Evolutionary conservation across 371 early-diverging fungal species (phyloP).

Genomic region (Paramicrosporidium saccamoebae): DNA sequence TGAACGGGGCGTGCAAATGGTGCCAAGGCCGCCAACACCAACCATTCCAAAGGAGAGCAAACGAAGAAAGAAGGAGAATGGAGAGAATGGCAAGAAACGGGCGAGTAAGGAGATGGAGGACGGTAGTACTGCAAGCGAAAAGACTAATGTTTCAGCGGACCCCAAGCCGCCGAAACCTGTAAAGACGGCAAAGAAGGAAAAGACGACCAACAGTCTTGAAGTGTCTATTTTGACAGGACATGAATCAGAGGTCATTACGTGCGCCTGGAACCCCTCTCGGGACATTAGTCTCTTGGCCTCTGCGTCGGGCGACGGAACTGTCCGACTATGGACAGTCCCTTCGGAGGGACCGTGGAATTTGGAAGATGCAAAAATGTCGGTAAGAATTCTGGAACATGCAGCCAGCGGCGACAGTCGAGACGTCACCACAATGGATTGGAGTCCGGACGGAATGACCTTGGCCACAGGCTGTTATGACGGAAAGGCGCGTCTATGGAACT

Average conservation of each 20-base stretch:
- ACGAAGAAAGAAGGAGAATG: too few species aligned
- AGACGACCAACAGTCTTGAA: constrained; percentile 2
- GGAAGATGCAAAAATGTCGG: constrained; percentile 1
- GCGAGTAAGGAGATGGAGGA: not conserved
- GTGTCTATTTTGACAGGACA: constrained; percentile 19
- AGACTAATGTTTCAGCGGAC: too few species aligned
- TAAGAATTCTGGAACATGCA: constrained; percentile 17
- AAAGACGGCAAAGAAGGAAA: too few species aligned
- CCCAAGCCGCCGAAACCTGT: too few species aligned
- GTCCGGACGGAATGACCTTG: constrained; percentile 34
- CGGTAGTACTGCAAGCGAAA: too few species aligned
- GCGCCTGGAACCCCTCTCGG: constrained; percentile 42
- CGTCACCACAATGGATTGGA: constrained; percentile 71
- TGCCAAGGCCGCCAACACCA: too few species aligned
- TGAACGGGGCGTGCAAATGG: too few species aligned
- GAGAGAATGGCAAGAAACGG: not conserved
- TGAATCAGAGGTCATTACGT: constrained; percentile 27
- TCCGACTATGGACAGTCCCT: constrained; percentile 41
- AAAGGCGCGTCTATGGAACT: constrained; percentile 46
- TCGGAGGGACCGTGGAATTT: constrained; percentile 1
- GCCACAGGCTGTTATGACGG: constrained; percentile 81
- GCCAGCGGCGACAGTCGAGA: constrained; percentile 15
- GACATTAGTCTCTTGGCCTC: constrained; percentile 30
- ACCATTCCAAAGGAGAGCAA: too few species aligned
- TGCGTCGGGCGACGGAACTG: constrained; percentile 62